Percentiles rank a stretch among this genome's conserved stretches.
Evolutionary conservation across 73 alveolate species (phyloP).

Genomic region (Paramecium caudatum): DNA sequence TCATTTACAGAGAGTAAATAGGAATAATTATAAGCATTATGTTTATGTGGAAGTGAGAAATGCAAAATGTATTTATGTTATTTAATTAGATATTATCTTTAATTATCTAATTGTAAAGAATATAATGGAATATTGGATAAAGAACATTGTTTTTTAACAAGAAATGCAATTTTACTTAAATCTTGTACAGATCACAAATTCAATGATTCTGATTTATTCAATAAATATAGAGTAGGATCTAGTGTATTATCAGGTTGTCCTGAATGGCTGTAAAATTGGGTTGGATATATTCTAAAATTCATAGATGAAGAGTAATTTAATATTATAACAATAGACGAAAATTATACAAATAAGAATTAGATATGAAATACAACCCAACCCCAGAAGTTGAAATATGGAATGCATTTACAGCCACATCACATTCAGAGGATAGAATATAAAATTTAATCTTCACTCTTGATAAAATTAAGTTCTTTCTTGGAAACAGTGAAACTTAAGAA

Average conservation of each 20-base stretch:
- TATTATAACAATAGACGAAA: not conserved
- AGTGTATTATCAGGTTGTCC: constrained; percentile 91
- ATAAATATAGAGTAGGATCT: constrained; percentile 84
- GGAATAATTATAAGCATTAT: constrained; percentile 95
- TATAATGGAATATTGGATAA: constrained; percentile 86
- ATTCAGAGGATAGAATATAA: constrained; percentile 76
- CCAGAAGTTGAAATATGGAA: constrained; percentile 19
- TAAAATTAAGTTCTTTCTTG: constrained; percentile 73
- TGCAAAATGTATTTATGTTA: constrained; percentile 37
- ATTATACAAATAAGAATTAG: constrained; percentile 6
- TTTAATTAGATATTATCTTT: not conserved
- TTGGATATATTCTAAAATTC: constrained; percentile 90
- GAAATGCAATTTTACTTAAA: constrained; percentile 89
- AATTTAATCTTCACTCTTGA: constrained; percentile 77
- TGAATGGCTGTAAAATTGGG: constrained; percentile 96
- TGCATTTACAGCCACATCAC: not conserved
- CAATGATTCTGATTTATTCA: constrained; percentile 72
- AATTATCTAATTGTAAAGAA: constrained; percentile 81
- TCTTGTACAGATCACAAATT: constrained; percentile 78
- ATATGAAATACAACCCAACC: constrained; percentile 29
- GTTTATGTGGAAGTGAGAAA: constrained; percentile 90
- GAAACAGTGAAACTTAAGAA: constrained; percentile 3
- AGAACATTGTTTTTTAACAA: constrained; percentile 93
- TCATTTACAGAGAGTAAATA: constrained; percentile 96
- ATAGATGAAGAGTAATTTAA: constrained; percentile 88